These are phyloP conservation scores for Epichloe baconii DNA, from an alignment of 2,329 filamentous ascomycete species.

Conservation along the genomic window DNA sequence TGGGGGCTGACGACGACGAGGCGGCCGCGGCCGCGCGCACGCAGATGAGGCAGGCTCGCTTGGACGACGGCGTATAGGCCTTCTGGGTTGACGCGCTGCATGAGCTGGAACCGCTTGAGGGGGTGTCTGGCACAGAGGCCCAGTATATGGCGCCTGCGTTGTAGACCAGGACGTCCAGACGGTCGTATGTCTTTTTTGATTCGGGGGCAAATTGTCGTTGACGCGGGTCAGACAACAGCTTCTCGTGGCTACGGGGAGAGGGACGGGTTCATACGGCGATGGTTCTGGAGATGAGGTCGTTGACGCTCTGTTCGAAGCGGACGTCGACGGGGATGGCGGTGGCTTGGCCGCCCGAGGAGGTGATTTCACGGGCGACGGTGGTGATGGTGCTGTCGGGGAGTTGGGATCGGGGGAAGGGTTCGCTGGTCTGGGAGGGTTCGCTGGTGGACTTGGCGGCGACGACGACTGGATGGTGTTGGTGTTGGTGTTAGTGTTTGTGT, in stretches of 20 bases:
- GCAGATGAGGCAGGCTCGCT: conserved; percentile 52
- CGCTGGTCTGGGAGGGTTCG: conserved; percentile 35
- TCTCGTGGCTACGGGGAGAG: neutral
- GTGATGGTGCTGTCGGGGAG: conserved; percentile 63
- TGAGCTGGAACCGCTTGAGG: conserved; percentile 62
- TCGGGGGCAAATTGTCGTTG: too few species aligned
- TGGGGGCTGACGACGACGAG: conserved; percentile 73
- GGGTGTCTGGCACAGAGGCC: conserved; percentile 60
- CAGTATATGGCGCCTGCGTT: conserved; percentile 82
- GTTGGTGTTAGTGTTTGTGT: neutral
- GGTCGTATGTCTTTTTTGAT: conserved; percentile 35
- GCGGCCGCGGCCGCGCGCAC: conserved; percentile 34
- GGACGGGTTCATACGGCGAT: conserved; percentile 20
- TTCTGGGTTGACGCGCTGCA: conserved; percentile 63
- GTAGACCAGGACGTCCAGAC: conserved; percentile 65
- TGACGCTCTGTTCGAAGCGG: conserved; percentile 47
- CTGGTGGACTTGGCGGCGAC: conserved; percentile 66
- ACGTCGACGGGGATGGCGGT: conserved; percentile 59
- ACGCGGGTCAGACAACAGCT: too few species aligned
- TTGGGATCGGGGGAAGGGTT: conserved; percentile 65
- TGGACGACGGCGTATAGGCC: conserved; percentile 65
- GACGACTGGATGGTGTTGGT: conserved; percentile 40
- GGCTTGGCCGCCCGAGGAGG: conserved; percentile 47
- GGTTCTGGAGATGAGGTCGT: conserved; percentile 44
- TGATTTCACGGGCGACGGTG: conserved; percentile 66